A percentile compares a stretch with the other conserved stretches of the same genome.
Evolutionary conservation across 352 stramenopile species (phyloP).

Genomic region (Phytopythium montanum): DNA sequence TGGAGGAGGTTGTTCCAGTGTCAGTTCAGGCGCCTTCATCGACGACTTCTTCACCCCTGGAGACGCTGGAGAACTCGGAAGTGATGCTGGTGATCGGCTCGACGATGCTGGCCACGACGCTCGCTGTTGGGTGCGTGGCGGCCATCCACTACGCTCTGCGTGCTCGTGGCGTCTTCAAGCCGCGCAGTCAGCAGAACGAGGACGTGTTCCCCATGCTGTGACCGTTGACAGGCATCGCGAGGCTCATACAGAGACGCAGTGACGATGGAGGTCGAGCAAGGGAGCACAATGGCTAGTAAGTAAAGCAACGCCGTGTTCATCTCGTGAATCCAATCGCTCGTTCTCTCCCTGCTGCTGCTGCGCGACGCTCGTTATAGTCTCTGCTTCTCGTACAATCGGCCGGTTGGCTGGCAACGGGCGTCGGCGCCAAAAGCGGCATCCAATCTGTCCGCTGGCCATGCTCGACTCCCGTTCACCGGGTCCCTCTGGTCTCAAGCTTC

Average conservation of each 20-base stretch:
- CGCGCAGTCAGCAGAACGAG: constrained; percentile 31
- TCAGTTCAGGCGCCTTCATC: constrained; percentile 2
- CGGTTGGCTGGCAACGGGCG: no score
- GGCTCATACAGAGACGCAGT: not conserved
- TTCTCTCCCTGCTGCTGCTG: not conserved
- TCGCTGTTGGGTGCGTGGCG: constrained; percentile 31
- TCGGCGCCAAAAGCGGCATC: constrained; percentile 1
- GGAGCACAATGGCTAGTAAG: not conserved
- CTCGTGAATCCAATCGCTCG: not conserved
- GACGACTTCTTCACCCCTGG: not conserved
- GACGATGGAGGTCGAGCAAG: not conserved
- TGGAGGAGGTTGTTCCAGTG: constrained; percentile 2
- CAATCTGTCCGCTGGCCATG: not conserved
- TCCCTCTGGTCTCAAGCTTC: no score
- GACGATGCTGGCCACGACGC: constrained; percentile 37
- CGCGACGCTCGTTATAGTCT: constrained; percentile 3
- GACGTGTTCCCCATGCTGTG: constrained; percentile 55
- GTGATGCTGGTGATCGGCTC: constrained; percentile 40
- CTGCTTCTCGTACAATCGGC: constrained; percentile 8
- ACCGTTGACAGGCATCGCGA: not conserved
- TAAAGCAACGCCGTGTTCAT: constrained; percentile 6
- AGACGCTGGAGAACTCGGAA: constrained; percentile 15
- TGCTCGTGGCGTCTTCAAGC: constrained; percentile 38
- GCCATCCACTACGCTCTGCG: constrained; percentile 31
- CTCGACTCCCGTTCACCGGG: not conserved